Percentiles rank a stretch among this genome's conserved stretches.
phyloP scores from a whole-genome alignment of 2,329 filamentous ascomycete genomes.

The Nothopassalora personata region DNA sequence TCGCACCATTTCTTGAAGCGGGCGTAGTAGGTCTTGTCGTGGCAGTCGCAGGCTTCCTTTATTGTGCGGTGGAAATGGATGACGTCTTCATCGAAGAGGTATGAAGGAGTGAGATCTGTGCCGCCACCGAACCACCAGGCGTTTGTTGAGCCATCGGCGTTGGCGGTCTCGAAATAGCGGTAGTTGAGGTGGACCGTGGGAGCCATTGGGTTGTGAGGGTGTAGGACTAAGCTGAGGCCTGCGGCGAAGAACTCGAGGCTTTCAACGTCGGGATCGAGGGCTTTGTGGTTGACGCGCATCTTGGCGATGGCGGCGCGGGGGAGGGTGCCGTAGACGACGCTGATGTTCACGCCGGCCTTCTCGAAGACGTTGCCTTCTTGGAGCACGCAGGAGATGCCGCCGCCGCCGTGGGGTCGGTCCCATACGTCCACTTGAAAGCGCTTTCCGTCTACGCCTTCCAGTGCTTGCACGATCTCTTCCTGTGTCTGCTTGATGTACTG shows the following conservation, averaged over 20 bases:
- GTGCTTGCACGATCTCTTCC: conserved; percentile 73
- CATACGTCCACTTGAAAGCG: conserved; percentile 81
- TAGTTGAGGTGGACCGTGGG: conserved; percentile 98
- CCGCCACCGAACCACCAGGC: conserved; percentile 99
- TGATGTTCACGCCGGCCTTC: conserved; percentile 93
- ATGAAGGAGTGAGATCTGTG: conserved; percentile 85
- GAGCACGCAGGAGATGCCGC: conserved; percentile 88
- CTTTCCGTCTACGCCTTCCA: conserved; percentile 78
- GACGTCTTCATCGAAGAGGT: conserved; percentile 94
- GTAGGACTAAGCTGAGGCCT: conserved; percentile 85
- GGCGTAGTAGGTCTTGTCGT: conserved; percentile 87
- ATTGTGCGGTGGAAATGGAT: conserved; percentile 94
- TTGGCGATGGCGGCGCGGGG: conserved; percentile 81
- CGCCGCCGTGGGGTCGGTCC: conserved; percentile 81
- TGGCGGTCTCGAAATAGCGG: conserved; percentile 94
- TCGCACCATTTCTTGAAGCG: conserved; percentile 98
- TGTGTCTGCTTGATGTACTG: conserved; percentile 92
- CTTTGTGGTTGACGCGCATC: conserved; percentile 95
- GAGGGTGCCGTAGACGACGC: conserved; percentile 86
- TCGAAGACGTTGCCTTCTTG: conserved; percentile 97
- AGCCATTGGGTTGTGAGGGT: conserved; percentile 92
- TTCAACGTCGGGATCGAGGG: conserved; percentile 70
- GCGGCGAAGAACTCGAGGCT: conserved; percentile 92
- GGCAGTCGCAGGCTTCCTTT: conserved; percentile 87
- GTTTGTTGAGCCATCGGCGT: conserved; percentile 71